Percentiles rank a stretch among this genome's conserved stretches.
Conservation (phyloP, 163 green algal genomes). For the Scenedesmus sp. region DNA sequence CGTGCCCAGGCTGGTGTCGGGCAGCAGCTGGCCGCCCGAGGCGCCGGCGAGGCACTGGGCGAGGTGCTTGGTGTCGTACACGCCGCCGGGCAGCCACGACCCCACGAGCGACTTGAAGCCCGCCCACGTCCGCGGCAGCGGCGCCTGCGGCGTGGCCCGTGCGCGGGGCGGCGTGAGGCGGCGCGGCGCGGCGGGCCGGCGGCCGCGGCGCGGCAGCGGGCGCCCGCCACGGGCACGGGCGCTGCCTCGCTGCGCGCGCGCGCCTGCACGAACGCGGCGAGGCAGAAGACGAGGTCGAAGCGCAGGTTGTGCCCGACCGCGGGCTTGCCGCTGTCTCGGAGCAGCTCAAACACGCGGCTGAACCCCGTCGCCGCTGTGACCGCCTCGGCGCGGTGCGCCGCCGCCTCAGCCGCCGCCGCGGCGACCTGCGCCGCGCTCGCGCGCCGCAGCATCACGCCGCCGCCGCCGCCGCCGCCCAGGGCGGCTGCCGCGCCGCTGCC, state of each 20-base stretch:
- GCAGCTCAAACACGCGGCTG: conserved; percentile 68
- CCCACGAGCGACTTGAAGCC: conserved; percentile 71
- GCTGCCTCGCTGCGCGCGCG: too few relatives aligned
- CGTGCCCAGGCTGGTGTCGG: conserved; percentile 58
- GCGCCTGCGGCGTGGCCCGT: too few relatives aligned
- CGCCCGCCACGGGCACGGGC: too few relatives aligned
- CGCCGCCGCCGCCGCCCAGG: conserved; percentile 30
- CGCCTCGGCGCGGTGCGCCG: not conserved
- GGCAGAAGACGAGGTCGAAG: conserved; percentile 78
- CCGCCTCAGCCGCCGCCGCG: not conserved
- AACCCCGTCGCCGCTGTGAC: conserved; percentile 58
- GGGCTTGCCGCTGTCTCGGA: conserved; percentile 70
- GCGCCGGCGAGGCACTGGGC: conserved; percentile 46
- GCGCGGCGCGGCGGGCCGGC: too few relatives aligned
- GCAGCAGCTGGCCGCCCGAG: conserved; percentile 41
- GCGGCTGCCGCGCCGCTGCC: conserved; percentile 70
- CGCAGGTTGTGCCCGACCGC: conserved; percentile 82
- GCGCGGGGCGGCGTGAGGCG: too few relatives aligned
- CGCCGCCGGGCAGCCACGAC: conserved; percentile 69
- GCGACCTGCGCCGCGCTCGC: conserved; percentile 40
- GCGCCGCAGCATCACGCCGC: conserved; percentile 29
- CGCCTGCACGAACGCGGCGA: conserved; percentile 71
- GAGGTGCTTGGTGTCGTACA: conserved; percentile 89
- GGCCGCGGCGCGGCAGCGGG: too few relatives aligned
- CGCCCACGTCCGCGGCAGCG: conserved; percentile 71